Conservation (phyloP, 139 green algal genomes). For the Chlorella sp. region DNA sequence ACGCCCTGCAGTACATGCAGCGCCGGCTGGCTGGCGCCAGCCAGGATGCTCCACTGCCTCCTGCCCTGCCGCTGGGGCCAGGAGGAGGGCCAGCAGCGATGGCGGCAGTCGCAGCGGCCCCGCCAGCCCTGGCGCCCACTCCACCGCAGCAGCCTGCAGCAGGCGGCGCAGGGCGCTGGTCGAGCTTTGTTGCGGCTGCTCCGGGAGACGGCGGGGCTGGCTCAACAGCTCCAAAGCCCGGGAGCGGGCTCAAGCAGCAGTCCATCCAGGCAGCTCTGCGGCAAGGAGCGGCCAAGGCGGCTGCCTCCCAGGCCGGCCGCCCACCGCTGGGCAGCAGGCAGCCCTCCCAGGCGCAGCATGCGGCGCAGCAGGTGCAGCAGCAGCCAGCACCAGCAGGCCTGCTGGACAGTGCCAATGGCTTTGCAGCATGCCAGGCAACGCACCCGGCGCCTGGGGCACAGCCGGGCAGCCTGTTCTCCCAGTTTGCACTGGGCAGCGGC, state of each 20-base stretch:
- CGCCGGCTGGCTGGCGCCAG: not conserved
- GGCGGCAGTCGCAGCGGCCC: not conserved
- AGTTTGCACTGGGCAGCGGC: conserved; percentile 5
- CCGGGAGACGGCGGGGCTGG: too few species aligned
- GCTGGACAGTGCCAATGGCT: too few species aligned
- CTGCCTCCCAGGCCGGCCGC: not conserved
- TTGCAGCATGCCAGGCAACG: not conserved
- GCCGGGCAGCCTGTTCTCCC: conserved; percentile 9
- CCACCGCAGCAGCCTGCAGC: not conserved
- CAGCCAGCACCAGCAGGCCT: not conserved
- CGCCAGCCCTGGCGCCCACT: not conserved
- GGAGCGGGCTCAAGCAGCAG: not conserved
- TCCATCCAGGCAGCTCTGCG: not conserved
- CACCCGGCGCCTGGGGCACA: not conserved
- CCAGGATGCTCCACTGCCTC: not conserved
- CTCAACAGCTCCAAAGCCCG: too few species aligned
- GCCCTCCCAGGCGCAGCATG: not conserved
- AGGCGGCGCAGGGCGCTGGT: too few species aligned
- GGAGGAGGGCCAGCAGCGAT: not conserved
- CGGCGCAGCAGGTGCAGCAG: not conserved
- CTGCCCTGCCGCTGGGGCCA: not conserved
- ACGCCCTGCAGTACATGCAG: not conserved
- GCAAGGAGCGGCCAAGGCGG: not conserved
- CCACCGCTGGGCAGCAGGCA: not conserved
- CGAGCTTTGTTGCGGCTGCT: too few species aligned